Conservation (phyloP, 2,329 filamentous ascomycete genomes). For the Hymenoscyphus scutula region DNA sequence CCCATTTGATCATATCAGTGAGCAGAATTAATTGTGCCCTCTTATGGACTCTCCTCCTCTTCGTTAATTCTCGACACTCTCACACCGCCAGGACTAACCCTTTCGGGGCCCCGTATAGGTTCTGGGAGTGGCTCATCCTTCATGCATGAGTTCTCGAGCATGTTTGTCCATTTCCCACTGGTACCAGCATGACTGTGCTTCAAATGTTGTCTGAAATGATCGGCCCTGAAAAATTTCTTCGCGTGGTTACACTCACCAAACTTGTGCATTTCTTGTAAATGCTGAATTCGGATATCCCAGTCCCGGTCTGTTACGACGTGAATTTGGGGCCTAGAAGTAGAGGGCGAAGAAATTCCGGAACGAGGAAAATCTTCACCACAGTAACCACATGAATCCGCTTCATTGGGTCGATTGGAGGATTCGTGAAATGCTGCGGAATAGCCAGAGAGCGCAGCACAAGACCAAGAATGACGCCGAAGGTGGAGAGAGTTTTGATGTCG, state of each 20-base stretch:
- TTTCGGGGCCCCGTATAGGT: slow-evolving; percentile 33
- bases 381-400: slow-evolving; percentile 84
- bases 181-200: slow-evolving; percentile 97
- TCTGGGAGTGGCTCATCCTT: slow-evolving; percentile 69
- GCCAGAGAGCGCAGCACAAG: slow-evolving; percentile 79
- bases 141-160: slow-evolving; percentile 96
- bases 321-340: slow-evolving; percentile 40
- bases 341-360: slow-evolving; percentile 40
- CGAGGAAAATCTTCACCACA: slow-evolving; percentile 82
- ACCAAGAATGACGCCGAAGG: slow-evolving; percentile 91
- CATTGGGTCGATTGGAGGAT: slow-evolving; percentile 64
- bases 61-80: slow-evolving; percentile 34
- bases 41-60: slow-evolving; percentile 33
- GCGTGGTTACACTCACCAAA: slow-evolving; percentile 97
- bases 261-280: slow-evolving; percentile 90
- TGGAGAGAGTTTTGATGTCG: slow-evolving; percentile 95
- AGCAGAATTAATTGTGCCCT: slow-evolving; percentile 8
- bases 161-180: slow-evolving; percentile 98
- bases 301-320: slow-evolving; percentile 69
- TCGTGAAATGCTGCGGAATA: slow-evolving; percentile 85
- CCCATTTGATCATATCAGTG: slow-evolving; percentile 4
- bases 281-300: slow-evolving; percentile 82
- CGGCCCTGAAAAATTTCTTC: slow-evolving; percentile 96
- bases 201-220: slow-evolving; percentile 96
- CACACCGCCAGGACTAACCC: slow-evolving; percentile 28